A percentile compares a stretch with the other conserved stretches of the same genome.
Evolutionary conservation across 306 rosid species (phyloP).

Genomic region (Sophora flavescens): DNA sequence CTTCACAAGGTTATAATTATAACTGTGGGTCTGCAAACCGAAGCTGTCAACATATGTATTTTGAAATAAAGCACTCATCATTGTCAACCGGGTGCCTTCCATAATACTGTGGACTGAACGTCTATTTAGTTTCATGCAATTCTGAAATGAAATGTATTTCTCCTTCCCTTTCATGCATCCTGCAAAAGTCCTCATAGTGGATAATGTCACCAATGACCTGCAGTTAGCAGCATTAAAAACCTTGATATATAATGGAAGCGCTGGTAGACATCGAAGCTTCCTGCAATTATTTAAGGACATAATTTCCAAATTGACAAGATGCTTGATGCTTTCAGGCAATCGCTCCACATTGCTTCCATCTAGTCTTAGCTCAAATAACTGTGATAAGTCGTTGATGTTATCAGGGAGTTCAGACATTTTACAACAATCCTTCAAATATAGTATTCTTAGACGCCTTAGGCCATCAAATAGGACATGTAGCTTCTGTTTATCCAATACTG

Average conservation of each 20-base stretch:
- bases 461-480: not conserved
- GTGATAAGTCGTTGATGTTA: constrained; percentile 9
- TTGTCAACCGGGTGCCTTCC: not conserved
- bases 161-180: not conserved
- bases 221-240: constrained; percentile 28
- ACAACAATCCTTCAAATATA: not conserved
- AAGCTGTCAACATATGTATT: not conserved
- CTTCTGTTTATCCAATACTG: not conserved
- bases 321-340: constrained; percentile 15
- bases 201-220: constrained; percentile 24
- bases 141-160: not conserved
- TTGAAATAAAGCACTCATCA: not conserved
- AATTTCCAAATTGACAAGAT: not conserved
- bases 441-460: not conserved
- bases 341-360: constrained; percentile 8
- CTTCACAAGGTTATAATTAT: not conserved
- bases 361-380: not conserved
- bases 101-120: not conserved
- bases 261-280: constrained; percentile 42
- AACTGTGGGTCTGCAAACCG: not conserved
- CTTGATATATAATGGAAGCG: constrained; percentile 37
- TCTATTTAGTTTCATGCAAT: not conserved
- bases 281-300: not conserved
- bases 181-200: constrained; percentile 20
- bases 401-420: constrained; percentile 28